Percentiles rank a stretch among this genome's conserved stretches.
phyloP scores from a whole-genome alignment of 2,329 filamentous ascomycete genomes.

The Tothia fuscella region DNA sequence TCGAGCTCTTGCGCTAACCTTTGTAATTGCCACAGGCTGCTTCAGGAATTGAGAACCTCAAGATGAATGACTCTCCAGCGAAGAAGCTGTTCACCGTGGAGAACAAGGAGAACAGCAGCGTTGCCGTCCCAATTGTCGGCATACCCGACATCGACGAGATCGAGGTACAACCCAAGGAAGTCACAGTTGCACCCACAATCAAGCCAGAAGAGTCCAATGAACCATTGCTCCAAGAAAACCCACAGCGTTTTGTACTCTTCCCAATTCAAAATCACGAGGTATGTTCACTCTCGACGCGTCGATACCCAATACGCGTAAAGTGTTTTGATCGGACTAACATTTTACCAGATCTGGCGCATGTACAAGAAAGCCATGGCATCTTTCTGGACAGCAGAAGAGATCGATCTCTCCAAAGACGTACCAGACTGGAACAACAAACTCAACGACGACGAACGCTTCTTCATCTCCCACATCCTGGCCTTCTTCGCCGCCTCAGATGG shows the following conservation, averaged over 20 bases:
- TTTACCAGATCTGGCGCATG: conserved; percentile 91
- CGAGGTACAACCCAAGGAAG: conserved; percentile 42
- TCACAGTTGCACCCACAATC: conserved; percentile 38
- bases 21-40: conserved; percentile 51
- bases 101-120: conserved; percentile 71
- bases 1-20: conserved; percentile 28
- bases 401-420: conserved; percentile 96
- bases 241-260: conserved; percentile 92
- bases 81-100: conserved; percentile 73
- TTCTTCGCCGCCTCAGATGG: conserved; percentile 99
- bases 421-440: conserved; percentile 99
- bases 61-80: conserved; percentile 74
- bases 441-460: conserved; percentile 95
- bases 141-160: conserved; percentile 31
- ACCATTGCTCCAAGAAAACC: conserved; percentile 90
- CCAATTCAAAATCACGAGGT: conserved; percentile 99
- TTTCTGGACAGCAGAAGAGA: conserved; percentile 99
- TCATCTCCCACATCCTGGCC: conserved; percentile 94
- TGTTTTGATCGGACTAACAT: conserved; percentile 32
- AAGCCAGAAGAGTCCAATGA: conserved; percentile 65
- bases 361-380: conserved; percentile 99
- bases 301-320: conserved; percentile 61
- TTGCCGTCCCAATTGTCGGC: conserved; percentile 44
- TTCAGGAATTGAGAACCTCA: conserved; percentile 73
- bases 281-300: conserved; percentile 44